Conservation (phyloP, 495 filamentous ascomycete genomes). For the Neurospora hispaniola region DNA sequence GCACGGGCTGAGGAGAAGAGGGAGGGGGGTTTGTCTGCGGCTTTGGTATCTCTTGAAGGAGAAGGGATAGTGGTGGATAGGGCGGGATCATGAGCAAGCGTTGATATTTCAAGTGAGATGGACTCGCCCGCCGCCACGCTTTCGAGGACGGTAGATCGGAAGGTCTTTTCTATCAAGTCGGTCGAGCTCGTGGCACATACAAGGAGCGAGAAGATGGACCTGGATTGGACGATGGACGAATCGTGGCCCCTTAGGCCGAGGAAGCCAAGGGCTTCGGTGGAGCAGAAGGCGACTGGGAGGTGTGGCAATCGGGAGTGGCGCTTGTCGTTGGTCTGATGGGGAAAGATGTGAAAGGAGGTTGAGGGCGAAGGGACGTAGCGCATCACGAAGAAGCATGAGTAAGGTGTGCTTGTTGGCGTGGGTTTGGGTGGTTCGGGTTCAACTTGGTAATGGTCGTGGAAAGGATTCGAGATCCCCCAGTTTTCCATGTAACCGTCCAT, state of each 20-base stretch:
- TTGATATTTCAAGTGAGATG: conserved; percentile 5
- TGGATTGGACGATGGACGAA: conserved; percentile 26
- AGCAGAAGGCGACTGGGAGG: conserved; percentile 19
- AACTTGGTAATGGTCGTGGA: not conserved
- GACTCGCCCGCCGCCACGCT: conserved; percentile 30
- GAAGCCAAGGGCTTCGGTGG: conserved; percentile 25
- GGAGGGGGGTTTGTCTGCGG: not conserved
- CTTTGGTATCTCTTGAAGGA: not conserved
- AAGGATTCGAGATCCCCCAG: not conserved
- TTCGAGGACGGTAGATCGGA: conserved; percentile 28
- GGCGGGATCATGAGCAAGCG: not conserved
- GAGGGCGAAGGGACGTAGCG: conserved; percentile 5
- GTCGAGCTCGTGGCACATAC: conserved; percentile 25
- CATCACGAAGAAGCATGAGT: conserved; percentile 36
- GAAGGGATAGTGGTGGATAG: not conserved
- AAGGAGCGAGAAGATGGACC: conserved; percentile 42
- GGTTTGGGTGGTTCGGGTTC: conserved; percentile 27
- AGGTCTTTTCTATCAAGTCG: conserved; percentile 18
- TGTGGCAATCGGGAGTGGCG: not conserved
- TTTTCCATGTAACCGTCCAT: not conserved
- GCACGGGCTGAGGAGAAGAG: conserved; percentile 13
- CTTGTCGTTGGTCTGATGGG: not conserved
- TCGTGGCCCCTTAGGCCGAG: conserved; percentile 30
- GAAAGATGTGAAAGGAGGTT: not conserved
- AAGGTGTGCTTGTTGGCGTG: conserved; percentile 19